phyloP scores from a whole-genome alignment of 1,139 yeast genomes.

The Scheffersomyces titani region DNA sequence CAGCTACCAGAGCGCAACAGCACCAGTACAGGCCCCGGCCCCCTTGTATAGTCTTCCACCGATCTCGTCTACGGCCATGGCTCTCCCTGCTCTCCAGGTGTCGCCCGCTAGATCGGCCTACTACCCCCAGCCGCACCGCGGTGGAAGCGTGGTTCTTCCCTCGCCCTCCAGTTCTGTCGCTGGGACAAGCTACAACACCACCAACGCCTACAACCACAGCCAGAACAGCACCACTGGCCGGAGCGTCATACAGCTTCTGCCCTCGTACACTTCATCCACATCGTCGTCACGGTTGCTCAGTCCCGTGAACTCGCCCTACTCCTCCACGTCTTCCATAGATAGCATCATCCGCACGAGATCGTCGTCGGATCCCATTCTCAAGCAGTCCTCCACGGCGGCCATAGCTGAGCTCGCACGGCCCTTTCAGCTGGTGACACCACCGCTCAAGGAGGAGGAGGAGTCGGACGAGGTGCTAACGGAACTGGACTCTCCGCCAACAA shows the following conservation, averaged over 20 bases:
- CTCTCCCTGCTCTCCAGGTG: background rate
- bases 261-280: background rate
- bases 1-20: slow-evolving; percentile 4
- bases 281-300: slow-evolving; percentile 5
- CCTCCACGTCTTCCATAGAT: background rate
- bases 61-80: background rate
- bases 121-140: slow-evolving; percentile 1
- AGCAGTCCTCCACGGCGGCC: background rate
- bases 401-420: background rate
- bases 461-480: slow-evolving; percentile 3
- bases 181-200: slow-evolving; percentile 9
- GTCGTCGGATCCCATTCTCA: slow-evolving; percentile 4
- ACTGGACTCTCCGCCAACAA: slow-evolving; percentile 6
- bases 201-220: slow-evolving; percentile 7
- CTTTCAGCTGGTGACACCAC: slow-evolving; percentile 1
- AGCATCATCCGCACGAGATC: slow-evolving; percentile 2
- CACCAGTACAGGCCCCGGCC: slow-evolving; percentile 5
- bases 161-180: slow-evolving; percentile 1
- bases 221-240: slow-evolving; percentile 2
- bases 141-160: background rate
- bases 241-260: background rate
- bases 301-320: slow-evolving; percentile 9
- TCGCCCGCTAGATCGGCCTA: slow-evolving; percentile 1
- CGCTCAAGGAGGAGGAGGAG: background rate
- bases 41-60: background rate